phyloP scores from a whole-genome alignment of 1,284 basidiomycete species.

The Cronartium quercuum region DNA sequence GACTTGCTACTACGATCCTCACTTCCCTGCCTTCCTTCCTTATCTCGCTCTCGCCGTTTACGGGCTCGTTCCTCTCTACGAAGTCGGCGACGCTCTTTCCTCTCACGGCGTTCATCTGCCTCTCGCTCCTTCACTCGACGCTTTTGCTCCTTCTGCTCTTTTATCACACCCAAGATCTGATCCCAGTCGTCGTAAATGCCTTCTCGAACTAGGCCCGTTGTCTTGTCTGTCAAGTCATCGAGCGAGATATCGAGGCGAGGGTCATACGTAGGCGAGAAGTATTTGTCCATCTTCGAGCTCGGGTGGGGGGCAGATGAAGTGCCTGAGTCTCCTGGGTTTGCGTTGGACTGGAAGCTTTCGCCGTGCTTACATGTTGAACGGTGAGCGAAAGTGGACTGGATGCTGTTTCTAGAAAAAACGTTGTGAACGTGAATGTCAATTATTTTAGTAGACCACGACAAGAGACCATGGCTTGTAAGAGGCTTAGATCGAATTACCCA shows the following conservation, averaged over 20 bases:
- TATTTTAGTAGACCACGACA: too few relatives aligned
- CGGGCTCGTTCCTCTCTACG: neutral
- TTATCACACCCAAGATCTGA: slow-evolving; percentile 10
- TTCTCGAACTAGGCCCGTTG: slow-evolving; percentile 26
- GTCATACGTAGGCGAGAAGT: slow-evolving; percentile 44
- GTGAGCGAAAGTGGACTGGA: neutral
- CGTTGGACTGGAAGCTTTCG: too few relatives aligned
- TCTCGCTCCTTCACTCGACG: slow-evolving; percentile 5
- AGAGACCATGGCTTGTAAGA: too few relatives aligned
- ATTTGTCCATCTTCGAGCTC: slow-evolving; percentile 46
- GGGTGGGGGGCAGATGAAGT: slow-evolving; percentile 33
- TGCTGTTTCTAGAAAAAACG: too few relatives aligned
- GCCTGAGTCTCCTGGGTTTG: too few relatives aligned
- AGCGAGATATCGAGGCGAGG: slow-evolving; percentile 33
- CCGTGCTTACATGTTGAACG: neutral
- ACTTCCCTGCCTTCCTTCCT: neutral
- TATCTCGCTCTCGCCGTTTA: neutral
- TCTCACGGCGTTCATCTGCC: neutral
- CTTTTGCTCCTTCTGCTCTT: slow-evolving; percentile 20
- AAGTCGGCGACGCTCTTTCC: neutral
- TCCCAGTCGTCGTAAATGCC: slow-evolving; percentile 41
- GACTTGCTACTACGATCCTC: neutral
- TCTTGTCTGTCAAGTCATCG: slow-evolving; percentile 29
- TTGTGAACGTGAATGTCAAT: too few relatives aligned
- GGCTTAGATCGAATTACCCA: too few relatives aligned